Conservation (phyloP, 1,284 basidiomycete species). For the Pascua sp. region DNA sequence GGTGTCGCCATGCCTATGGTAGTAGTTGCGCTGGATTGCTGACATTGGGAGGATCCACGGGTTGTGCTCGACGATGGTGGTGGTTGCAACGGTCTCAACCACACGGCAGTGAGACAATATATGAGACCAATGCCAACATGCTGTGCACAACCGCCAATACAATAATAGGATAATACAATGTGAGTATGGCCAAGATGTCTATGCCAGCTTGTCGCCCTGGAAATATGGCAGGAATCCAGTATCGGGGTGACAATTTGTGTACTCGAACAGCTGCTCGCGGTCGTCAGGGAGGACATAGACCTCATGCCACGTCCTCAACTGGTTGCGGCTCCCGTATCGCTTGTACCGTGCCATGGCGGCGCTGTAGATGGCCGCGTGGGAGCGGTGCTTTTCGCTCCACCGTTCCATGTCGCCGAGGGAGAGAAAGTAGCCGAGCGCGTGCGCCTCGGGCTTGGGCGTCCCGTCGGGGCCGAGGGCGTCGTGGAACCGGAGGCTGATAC, state of each 20-base stretch:
- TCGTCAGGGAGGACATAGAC: constrained; percentile 7
- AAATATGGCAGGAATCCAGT: constrained; percentile 10
- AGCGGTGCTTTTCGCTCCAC: constrained; percentile 9
- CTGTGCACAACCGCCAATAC: no score
- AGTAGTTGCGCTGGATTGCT: no score
- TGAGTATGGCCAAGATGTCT: no score
- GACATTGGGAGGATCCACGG: no score
- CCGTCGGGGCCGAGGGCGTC: background rate
- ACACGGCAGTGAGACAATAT: no score
- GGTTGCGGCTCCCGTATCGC: constrained; percentile 8
- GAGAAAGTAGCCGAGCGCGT: constrained; percentile 6
- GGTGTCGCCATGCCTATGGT: background rate
- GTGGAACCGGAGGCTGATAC: constrained; percentile 2
- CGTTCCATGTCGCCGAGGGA: constrained; percentile 8
- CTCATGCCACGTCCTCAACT: constrained; percentile 18
- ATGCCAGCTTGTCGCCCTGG: background rate
- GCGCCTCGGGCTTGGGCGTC: background rate
- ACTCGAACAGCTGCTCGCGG: constrained; percentile 8
- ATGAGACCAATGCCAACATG: no score
- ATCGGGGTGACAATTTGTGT: constrained; percentile 10
- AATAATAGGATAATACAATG: no score
- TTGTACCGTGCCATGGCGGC: constrained; percentile 11
- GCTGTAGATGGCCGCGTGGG: constrained; percentile 13
- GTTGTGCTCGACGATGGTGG: no score
- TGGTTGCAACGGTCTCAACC: no score